Evolutionary conservation across 1,139 yeast species (phyloP).

Genomic region (Candida pseudocylindracea): DNA sequence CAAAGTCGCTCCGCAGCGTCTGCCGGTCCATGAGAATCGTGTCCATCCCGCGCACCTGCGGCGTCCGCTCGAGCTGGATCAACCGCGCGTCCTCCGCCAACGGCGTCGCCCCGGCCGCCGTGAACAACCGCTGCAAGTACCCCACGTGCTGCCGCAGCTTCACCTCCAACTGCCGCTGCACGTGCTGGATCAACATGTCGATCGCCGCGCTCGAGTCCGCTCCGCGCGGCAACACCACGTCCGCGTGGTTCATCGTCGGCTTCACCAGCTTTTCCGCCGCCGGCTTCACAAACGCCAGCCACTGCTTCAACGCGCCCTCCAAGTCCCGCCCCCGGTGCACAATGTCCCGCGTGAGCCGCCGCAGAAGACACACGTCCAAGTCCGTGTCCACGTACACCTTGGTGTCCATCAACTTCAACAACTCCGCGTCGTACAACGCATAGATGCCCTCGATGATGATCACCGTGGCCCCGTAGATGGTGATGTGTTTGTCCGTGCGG

Average conservation of each 20-base stretch:
- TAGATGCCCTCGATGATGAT: conserved; percentile 83
- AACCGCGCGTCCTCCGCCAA: conserved; percentile 10
- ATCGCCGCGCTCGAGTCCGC: conserved; percentile 68
- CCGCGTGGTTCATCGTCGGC: conserved; percentile 68
- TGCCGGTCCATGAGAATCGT: conserved; percentile 37
- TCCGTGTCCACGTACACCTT: conserved; percentile 89
- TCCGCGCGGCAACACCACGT: conserved; percentile 75
- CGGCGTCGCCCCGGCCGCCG: no score
- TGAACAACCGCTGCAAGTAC: conserved; percentile 23
- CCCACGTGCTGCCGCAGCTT: conserved; percentile 49
- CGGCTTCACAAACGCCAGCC: conserved; percentile 85
- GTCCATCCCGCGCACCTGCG: conserved; percentile 53
- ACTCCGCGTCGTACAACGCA: conserved; percentile 51
- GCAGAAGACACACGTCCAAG: conserved; percentile 72
- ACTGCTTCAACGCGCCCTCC: conserved; percentile 62
- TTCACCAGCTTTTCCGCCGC: conserved; percentile 57
- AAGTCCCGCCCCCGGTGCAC: conserved; percentile 70
- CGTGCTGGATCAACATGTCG: conserved; percentile 55
- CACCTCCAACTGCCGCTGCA: conserved; percentile 41
- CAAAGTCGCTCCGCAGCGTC: conserved; percentile 52
- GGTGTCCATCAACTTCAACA: conserved; percentile 59
- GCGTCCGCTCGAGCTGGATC: conserved; percentile 26
- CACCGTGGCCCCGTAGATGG: conserved; percentile 90
- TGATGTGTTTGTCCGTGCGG: conserved; percentile 42
- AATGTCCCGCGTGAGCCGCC: conserved; percentile 74